Evolutionary conservation across 805 yeast species (phyloP), one percentile per base, ranked within the genome.

Genomic region (Starmerella apicola): DNA sequence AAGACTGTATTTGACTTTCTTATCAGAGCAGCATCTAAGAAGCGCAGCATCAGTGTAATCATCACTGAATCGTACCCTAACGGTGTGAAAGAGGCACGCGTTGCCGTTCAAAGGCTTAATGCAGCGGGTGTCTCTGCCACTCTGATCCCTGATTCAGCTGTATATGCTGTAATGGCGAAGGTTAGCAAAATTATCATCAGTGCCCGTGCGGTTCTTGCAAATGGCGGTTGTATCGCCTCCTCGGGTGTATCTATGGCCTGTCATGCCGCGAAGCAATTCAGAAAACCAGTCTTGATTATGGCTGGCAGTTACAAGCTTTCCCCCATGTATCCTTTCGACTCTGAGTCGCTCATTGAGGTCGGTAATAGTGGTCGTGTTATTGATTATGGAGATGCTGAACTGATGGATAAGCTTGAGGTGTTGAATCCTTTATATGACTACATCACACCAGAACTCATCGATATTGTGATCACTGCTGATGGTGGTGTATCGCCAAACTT

Each of bases 401-500:
- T 81, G 34, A 73, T 81, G 50, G 83, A 82, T 43, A 72, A 74
- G 46, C 79, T 82, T 35, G 82, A 77, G 51, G 81, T 84, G 27
- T 72, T 91, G 23, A 91, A 91, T 59, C 95, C 96, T 15, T 64
- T 84, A 44, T 80, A 75, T 49, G 97, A 88, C 58, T 91, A 88
- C 56, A 79, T 91, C 24, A 78, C 85, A 9, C 97, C 99, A 0
- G 97, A 88, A 53, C 76, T 81, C 54, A 81, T 91, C 46, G 96
- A 91, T 60, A 84, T 91, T 45, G 84, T 81, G 59, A 82, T 91
- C 53, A 88, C 98, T 9, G 88, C 91, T 58, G 74, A 86, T 61
- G 98, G 97, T 36, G 97, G 97, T 13, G 85, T 81, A 58, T 82
- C 97, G 20, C 97, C 98, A 34, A 83, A 88, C 52, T 91, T 91